Evolutionary conservation across 768 basidiomycete species (phyloP), one percentile per base, ranked within the genome.

Genomic region (Pisolithus albus): DNA sequence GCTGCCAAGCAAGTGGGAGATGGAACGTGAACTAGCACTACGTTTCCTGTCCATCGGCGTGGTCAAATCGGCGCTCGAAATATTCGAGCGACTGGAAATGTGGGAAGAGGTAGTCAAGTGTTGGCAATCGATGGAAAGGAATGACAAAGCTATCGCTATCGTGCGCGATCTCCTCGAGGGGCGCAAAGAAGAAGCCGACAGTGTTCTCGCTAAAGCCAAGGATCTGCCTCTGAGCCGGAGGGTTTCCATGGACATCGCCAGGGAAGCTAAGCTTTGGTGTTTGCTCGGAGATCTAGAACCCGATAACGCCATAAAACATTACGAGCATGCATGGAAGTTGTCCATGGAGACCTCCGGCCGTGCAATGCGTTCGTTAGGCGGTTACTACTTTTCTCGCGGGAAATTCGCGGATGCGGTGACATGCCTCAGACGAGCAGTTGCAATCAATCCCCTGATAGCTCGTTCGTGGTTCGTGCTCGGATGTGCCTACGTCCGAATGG

Each of bases 401-500:
- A 78, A 86, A 42, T 96, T 78, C 61, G 57, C 64, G 10, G 72
- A 81, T 52, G 82, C 91, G 1, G 78, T 86, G 21, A 61, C 64
- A 10, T 90, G 81, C 63, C 71, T 98, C 49, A 75, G 79, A 53
- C 76, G 73, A 38, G 92, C 93, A 1, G 84, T 93, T 1, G 75
- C 74, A 28, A 97, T 99, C 61, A 93, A 97, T 62, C 95, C 96
- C 4, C 72, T 97, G 45, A 74, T 86, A 50, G 73, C 79, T n/a
- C 80, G 90, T 6, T 84, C 90, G 19, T 98, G 96, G 96, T 99
- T 97, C 70, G 80, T 94, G 36, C 79, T 99, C n/a, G 96, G 96
- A 0, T 97, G 95, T 58, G 84, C 92, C 4, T 84, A 76, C 56
- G 82, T 94, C 67, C 77, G 87, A n/a, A 61, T 74, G 52, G 90